These are phyloP conservation scores for Limnomonas spitsbergensis DNA, from an alignment of 139 green algal genomes.

Conservation along the genomic window DNA sequence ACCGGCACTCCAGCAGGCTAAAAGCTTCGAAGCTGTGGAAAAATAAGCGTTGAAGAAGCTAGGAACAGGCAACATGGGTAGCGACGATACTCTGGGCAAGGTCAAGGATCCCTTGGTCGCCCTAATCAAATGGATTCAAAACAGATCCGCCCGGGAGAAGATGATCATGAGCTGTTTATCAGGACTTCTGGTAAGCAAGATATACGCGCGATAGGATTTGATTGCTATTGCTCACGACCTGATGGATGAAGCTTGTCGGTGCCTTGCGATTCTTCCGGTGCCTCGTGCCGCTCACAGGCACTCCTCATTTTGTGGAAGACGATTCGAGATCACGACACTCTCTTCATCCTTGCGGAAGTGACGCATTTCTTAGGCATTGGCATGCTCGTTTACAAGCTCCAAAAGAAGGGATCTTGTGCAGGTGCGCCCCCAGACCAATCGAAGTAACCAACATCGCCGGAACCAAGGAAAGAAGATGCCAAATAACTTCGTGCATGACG, in stretches of 20 bases:
- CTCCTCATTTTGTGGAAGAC: constrained; percentile 60
- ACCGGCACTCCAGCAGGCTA: too few relatives aligned
- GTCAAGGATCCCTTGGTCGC: constrained; percentile 49
- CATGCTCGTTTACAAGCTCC: constrained; percentile 90
- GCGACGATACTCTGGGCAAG: constrained; percentile 37
- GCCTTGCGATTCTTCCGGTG: neutral
- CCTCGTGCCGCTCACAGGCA: constrained; percentile 21
- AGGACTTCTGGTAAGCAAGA: constrained; percentile 54
- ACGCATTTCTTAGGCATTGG: constrained; percentile 93
- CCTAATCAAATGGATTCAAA: constrained; percentile 68
- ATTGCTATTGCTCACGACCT: neutral
- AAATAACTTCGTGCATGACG: neutral
- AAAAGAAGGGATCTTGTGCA: constrained; percentile 79
- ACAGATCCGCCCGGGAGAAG: constrained; percentile 60
- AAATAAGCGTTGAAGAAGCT: too few relatives aligned
- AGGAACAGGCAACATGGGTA: constrained; percentile 12
- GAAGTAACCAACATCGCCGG: neutral
- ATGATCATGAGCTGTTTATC: constrained; percentile 39
- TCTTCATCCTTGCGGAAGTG: constrained; percentile 92
- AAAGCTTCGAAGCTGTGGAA: too few relatives aligned
- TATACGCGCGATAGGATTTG: neutral
- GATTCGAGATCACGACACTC: constrained; percentile 95
- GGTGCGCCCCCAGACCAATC: constrained; percentile 51
- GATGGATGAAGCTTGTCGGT: neutral
- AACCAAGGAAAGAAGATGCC: neutral